These are phyloP conservation scores for Cytospora mali DNA, from an alignment of 2,329 filamentous ascomycete genomes.

Conservation along the genomic window DNA sequence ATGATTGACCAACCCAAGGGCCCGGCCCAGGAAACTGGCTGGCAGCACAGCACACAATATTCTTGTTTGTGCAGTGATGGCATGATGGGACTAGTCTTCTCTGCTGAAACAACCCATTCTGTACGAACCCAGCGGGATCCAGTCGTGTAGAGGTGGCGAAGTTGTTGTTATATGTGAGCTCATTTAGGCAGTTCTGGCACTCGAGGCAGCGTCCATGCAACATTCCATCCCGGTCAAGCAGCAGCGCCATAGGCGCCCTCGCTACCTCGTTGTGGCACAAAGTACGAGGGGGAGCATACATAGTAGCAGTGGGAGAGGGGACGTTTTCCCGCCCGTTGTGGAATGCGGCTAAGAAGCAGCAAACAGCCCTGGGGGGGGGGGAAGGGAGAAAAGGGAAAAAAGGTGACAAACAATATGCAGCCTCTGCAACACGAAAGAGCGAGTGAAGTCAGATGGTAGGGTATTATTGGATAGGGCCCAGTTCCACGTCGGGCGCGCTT, in stretches of 20 bases:
- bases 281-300: no score
- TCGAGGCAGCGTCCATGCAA: background rate
- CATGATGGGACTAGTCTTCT: background rate
- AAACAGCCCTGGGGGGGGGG: background rate
- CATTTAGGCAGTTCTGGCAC: no score
- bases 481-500: constrained; percentile 15
- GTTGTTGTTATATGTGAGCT: no score
- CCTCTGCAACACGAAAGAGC: constrained; percentile 10
- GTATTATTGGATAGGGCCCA: constrained; percentile 11
- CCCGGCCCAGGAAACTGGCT: no score
- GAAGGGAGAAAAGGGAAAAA: constrained; percentile 2
- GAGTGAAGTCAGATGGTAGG: background rate
- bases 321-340: background rate
- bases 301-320: no score
- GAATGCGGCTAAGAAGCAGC: background rate
- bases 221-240: background rate
- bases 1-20: no score
- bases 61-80: background rate
- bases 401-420: background rate
- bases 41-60: background rate
- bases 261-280: no score
- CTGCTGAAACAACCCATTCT: background rate
- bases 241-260: no score
- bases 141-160: no score
- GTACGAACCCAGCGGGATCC: background rate